These are phyloP conservation scores for Stylosanthes scabra DNA, from an alignment of 331 rosid species.

Conservation along the genomic window DNA sequence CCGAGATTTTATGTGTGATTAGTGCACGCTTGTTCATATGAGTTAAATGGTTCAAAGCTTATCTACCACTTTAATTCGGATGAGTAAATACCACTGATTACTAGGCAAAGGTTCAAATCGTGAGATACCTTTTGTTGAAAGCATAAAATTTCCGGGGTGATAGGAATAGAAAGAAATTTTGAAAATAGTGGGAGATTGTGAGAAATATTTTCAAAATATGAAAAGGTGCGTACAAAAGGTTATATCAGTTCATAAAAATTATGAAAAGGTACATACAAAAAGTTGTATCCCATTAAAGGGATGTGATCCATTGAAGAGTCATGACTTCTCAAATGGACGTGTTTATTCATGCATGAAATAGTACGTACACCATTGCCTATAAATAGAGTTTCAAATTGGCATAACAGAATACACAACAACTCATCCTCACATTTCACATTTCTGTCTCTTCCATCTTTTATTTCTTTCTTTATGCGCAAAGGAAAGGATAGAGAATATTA, in stretches of 20 bases:
- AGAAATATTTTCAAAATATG: not conserved
- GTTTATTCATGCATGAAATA: too few species aligned
- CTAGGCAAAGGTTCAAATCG: not conserved
- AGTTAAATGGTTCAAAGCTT: not conserved
- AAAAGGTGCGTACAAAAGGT: not conserved
- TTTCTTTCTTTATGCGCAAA: not conserved
- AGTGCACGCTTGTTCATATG: not conserved
- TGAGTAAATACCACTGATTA: not conserved
- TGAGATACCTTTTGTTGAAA: not conserved
- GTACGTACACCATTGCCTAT: not conserved
- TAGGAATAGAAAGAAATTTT: not conserved
- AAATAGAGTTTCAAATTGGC: too few species aligned
- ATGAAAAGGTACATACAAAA: too few species aligned
- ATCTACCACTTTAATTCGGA: not conserved
- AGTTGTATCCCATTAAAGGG: too few species aligned
- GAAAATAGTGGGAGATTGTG: not conserved
- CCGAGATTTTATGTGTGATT: not conserved
- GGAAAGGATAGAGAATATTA: not conserved
- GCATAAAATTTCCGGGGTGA: not conserved
- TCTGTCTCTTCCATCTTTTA: too few species aligned
- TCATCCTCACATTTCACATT: not conserved
- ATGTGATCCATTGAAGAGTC: too few species aligned
- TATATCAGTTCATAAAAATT: not conserved
- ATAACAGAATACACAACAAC: not conserved
- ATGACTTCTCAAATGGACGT: too few species aligned